Conservation (phyloP, 169 alveolate species). For the Babesia gibsoni region DNA sequence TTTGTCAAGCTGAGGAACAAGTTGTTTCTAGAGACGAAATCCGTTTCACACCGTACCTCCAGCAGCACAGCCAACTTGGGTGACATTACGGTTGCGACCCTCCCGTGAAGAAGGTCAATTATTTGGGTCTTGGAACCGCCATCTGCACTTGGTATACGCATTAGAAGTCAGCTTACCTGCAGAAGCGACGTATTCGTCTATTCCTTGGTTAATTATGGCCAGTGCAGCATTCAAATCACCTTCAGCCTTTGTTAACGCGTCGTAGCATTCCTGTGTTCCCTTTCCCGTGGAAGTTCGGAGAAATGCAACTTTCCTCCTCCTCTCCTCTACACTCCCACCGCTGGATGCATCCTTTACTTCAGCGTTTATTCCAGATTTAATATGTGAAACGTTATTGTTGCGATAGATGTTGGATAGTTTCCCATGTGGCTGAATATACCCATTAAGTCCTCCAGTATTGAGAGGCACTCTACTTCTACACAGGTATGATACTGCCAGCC, state of each 20-base stretch:
- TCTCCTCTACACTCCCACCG: conserved; percentile 4
- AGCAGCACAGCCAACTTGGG: conserved; percentile 4
- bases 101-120: conserved; percentile 36
- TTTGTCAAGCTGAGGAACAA: conserved; percentile 25
- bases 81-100: conserved; percentile 17
- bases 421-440: too few relatives aligned
- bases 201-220: conserved; percentile 9
- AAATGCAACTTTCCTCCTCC: conserved; percentile 35
- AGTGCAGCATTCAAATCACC: conserved; percentile 36
- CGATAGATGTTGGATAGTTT: too few relatives aligned
- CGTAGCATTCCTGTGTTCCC: conserved; percentile 58
- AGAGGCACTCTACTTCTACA: too few relatives aligned
- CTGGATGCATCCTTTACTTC: neutral
- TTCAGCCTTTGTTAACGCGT: conserved; percentile 37
- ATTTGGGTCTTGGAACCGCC: neutral
- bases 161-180: neutral
- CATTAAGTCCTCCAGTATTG: too few relatives aligned
- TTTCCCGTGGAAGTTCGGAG: conserved; percentile 51
- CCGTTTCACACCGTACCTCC: conserved; percentile 47
- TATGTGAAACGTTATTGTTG: neutral
- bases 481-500: too few relatives aligned
- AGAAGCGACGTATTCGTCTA: conserved; percentile 1
- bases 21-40: conserved; percentile 34
- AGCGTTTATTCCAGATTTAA: too few relatives aligned
- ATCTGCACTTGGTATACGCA: neutral